A percentile compares a stretch with the other conserved stretches of the same genome.
These are phyloP conservation scores for Phanerodontia chrysosporium DNA, from an alignment of 768 basidiomycete species.

Conservation along the genomic window DNA sequence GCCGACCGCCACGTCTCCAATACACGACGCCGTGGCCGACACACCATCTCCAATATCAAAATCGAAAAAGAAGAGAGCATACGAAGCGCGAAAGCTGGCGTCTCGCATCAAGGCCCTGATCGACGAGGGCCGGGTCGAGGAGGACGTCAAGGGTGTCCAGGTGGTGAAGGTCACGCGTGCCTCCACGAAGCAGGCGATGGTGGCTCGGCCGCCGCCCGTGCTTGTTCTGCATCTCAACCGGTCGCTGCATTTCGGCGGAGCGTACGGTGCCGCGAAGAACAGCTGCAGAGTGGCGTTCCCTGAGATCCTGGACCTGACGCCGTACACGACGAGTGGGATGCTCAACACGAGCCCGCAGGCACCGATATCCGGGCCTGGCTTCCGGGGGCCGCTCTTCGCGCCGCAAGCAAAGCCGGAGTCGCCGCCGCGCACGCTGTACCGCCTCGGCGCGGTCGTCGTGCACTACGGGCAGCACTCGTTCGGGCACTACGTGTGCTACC, in stretches of 20 bases:
- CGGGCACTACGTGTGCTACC: constrained; percentile 92
- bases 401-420: no score
- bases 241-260: constrained; percentile 70
- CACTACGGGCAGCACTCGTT: constrained; percentile 92
- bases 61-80: constrained; percentile 74
- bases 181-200: constrained; percentile 89
- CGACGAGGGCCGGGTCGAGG: constrained; percentile 77
- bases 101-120: constrained; percentile 56
- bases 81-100: constrained; percentile 67
- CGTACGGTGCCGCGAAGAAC: constrained; percentile 73
- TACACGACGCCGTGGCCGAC: constrained; percentile 23
- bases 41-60: constrained; percentile 58
- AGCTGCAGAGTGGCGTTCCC: constrained; percentile 76
- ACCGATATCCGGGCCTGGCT: constrained; percentile 49
- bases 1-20: neutral
- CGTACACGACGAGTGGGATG: constrained; percentile 79
- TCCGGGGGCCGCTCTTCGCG: neutral
- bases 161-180: constrained; percentile 75
- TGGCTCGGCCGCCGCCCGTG: constrained; percentile 84
- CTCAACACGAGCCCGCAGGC: constrained; percentile 66
- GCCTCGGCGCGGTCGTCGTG: constrained; percentile 81
- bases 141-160: constrained; percentile 76
- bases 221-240: constrained; percentile 90
- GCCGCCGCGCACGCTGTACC: constrained; percentile 69
- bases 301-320: constrained; percentile 84